A percentile compares a stretch with the other conserved stretches of the same genome.
These are phyloP conservation scores for Coniochaeta prunicola DNA, from an alignment of 2,329 filamentous ascomycete genomes.

Conservation along the genomic window DNA sequence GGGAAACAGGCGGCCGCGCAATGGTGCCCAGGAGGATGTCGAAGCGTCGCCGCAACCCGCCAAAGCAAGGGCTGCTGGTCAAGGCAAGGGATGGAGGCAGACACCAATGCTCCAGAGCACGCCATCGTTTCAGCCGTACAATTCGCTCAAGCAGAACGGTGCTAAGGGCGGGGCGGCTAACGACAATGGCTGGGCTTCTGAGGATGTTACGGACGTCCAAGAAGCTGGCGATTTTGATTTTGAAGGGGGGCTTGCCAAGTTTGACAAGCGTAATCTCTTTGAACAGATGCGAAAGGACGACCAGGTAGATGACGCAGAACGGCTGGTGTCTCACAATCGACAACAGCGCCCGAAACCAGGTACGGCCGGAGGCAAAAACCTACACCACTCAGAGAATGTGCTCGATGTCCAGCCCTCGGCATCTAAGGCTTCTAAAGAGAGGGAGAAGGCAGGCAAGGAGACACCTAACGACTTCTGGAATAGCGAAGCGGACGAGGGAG, in stretches of 20 bases:
- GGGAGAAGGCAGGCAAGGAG: constrained; percentile 20
- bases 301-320: constrained; percentile 77
- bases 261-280: constrained; percentile 89
- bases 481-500: constrained; percentile 62
- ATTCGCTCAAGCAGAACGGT: constrained; percentile 50
- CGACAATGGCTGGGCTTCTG: constrained; percentile 88
- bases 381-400: constrained; percentile 89
- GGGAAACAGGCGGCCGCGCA: constrained; percentile 22
- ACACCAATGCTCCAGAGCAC: constrained; percentile 55
- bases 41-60: constrained; percentile 12
- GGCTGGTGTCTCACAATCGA: constrained; percentile 86
- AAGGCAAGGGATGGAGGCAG: constrained; percentile 50
- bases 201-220: constrained; percentile 90
- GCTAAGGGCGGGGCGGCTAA: constrained; percentile 34
- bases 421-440: constrained; percentile 23
- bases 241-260: constrained; percentile 80
- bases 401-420: constrained; percentile 51
- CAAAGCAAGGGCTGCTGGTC: constrained; percentile 14
- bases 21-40: constrained; percentile 17
- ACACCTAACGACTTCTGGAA: constrained; percentile 57
- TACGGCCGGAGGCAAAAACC: constrained; percentile 76
- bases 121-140: constrained; percentile 55
- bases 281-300: constrained; percentile 88
- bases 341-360: constrained; percentile 53
- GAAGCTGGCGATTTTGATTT: constrained; percentile 96